phyloP scores from a whole-genome alignment of 257 asterid species.

The Galeopsis tetrahit region DNA sequence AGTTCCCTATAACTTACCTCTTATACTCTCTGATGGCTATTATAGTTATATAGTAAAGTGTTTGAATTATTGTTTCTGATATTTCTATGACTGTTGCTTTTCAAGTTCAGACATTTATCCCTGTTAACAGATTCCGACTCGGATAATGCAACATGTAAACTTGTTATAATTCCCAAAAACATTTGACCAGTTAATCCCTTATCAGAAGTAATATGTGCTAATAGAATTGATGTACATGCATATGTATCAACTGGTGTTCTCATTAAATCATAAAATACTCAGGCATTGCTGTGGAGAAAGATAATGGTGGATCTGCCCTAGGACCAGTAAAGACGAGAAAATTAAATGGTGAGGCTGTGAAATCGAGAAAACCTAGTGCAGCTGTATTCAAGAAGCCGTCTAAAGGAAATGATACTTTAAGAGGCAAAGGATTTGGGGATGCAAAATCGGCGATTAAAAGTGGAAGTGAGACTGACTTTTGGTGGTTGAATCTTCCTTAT shows the following conservation, averaged over 20 bases:
- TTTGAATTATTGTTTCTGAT: constrained; percentile 20
- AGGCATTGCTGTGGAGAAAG: constrained; percentile 34
- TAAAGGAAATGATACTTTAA: constrained; percentile 37
- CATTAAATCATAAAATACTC: constrained; percentile 25
- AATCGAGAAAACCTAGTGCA: constrained; percentile 41
- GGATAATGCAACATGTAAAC: background rate
- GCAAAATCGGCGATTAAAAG: constrained; percentile 35
- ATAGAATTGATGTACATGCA: constrained; percentile 11
- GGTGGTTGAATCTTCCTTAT: constrained; percentile 89
- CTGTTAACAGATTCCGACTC: no score
- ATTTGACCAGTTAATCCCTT: constrained; percentile 18
- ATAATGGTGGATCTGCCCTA: constrained; percentile 25
- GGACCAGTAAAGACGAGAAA: constrained; percentile 34
- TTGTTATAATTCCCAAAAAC: constrained; percentile 2
- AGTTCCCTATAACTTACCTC: constrained; percentile 37
- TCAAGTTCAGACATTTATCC: background rate
- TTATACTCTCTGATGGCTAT: constrained; percentile 21
- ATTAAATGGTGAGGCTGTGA: constrained; percentile 33
- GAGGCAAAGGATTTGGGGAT: constrained; percentile 38
- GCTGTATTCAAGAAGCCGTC: constrained; percentile 37
- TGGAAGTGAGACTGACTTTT: constrained; percentile 46
- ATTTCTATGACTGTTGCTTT: constrained; percentile 12
- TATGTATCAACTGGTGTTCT: constrained; percentile 3
- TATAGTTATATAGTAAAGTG: constrained; percentile 17
- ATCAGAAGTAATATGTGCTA: constrained; percentile 10